Evolutionary conservation across 1,139 yeast species (phyloP).

Genomic region (Martiniozyma asiatica): DNA sequence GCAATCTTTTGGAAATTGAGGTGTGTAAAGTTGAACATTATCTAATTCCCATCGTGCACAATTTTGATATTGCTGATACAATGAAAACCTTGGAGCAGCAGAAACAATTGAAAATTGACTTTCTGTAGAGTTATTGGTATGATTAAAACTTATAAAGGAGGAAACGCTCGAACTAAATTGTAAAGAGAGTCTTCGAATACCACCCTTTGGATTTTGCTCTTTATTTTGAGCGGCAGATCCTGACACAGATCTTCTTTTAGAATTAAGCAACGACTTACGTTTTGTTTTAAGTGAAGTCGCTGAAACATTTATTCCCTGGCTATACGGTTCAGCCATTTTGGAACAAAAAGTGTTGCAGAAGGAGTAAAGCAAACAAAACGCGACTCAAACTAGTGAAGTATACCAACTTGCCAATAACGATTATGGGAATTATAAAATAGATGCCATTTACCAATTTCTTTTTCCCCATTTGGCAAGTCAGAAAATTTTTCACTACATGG

Average conservation of each 20-base stretch:
- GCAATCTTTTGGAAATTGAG: slow-evolving; percentile 21
- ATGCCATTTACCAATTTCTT: not conserved
- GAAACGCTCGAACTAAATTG: slow-evolving; percentile 4
- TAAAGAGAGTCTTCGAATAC: slow-evolving; percentile 3
- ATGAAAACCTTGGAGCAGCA: not conserved
- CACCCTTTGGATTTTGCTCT: no score
- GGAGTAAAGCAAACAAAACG: no score
- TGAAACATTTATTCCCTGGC: no score
- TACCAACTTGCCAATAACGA: no score
- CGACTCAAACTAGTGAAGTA: no score
- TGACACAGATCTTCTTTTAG: slow-evolving; percentile 10
- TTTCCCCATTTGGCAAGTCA: not conserved
- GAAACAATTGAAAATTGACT: not conserved
- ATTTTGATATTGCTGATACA: slow-evolving; percentile 7
- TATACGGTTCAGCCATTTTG: no score
- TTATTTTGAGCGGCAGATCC: slow-evolving; percentile 1
- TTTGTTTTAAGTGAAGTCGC: no score
- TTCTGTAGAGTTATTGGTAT: slow-evolving; percentile 1
- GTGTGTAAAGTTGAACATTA: slow-evolving; percentile 12
- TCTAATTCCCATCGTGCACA: not conserved
- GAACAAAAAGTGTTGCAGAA: no score
- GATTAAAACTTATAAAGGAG: slow-evolving; percentile 3
- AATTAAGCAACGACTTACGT: no score
- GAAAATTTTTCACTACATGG: no score
- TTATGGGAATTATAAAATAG: no score